Percentiles rank a stretch among this genome's conserved stretches.
Evolutionary conservation across 2,329 filamentous ascomycete species (phyloP).

Genomic region (Stagonosporopsis cucurbitacearum): DNA sequence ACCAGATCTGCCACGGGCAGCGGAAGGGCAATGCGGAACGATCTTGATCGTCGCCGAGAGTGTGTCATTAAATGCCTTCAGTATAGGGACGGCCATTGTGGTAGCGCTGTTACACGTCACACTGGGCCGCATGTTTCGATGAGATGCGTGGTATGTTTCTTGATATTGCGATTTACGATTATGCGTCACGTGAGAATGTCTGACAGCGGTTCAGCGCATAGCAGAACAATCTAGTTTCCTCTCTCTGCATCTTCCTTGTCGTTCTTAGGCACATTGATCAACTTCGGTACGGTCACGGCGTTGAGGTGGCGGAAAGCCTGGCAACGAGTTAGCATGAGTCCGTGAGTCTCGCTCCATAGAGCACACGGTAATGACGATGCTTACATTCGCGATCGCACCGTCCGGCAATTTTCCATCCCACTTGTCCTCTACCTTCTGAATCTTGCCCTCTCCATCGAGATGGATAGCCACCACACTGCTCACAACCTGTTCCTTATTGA

Average conservation of each 20-base stretch:
- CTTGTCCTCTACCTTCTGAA: slow-evolving; percentile 61
- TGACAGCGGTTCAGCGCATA: slow-evolving; percentile 14
- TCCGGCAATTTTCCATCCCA: slow-evolving; percentile 63
- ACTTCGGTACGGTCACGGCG: slow-evolving; percentile 58
- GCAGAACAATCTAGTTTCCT: slow-evolving; percentile 47
- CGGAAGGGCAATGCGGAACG: slow-evolving; percentile 46
- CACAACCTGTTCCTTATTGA: slow-evolving; percentile 60
- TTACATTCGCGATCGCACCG: slow-evolving; percentile 58
- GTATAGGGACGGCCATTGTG: slow-evolving; percentile 25
- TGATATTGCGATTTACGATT: slow-evolving; percentile 31
- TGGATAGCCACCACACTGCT: slow-evolving; percentile 58
- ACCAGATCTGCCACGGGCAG: slow-evolving; percentile 43
- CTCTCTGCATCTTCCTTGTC: slow-evolving; percentile 59
- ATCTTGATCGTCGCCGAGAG: slow-evolving; percentile 45
- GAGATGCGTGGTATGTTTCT: slow-evolving; percentile 1
- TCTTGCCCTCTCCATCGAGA: slow-evolving; percentile 53
- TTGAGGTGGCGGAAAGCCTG: slow-evolving; percentile 62
- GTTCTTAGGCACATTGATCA: slow-evolving; percentile 61
- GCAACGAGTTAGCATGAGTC: slow-evolving; percentile 35
- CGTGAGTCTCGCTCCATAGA: not conserved
- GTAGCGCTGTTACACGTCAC: slow-evolving; percentile 34
- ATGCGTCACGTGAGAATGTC: slow-evolving; percentile 20
- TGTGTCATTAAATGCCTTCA: slow-evolving; percentile 23
- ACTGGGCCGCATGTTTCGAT: slow-evolving; percentile 36
- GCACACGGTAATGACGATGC: slow-evolving; percentile 43